Percentiles rank a stretch among this genome's conserved stretches.
Conservation (phyloP, 1,284 basidiomycete genomes). For the Apiotrichum siamense region DNA sequence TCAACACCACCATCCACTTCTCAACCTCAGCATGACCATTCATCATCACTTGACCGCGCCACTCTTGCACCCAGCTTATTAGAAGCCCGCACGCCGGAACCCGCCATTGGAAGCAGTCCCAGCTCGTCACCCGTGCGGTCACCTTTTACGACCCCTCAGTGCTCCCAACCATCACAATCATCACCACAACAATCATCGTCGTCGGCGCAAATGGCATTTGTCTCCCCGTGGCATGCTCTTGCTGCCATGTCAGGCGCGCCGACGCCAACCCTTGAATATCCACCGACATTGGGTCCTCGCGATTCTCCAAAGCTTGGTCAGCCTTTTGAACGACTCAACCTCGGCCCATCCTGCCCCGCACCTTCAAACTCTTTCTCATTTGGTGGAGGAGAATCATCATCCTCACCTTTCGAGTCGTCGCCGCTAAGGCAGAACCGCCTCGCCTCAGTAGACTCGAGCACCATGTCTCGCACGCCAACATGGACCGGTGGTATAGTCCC, state of each 20-base stretch:
- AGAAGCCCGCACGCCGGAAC: background rate
- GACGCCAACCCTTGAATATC: conserved; percentile 40
- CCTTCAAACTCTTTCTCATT: background rate
- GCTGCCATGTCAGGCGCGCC: conserved; percentile 46
- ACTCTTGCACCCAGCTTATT: no score
- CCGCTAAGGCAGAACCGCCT: no score
- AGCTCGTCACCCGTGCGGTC: conserved; percentile 2
- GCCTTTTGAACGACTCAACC: conserved; percentile 45
- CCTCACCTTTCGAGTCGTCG: no score
- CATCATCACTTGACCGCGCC: conserved; percentile 16
- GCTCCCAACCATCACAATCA: background rate
- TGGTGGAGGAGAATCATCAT: no score
- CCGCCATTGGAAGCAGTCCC: background rate
- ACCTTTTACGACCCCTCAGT: conserved; percentile 1
- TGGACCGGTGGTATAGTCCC: background rate
- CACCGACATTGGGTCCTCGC: conserved; percentile 20
- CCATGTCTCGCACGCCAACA: no score
- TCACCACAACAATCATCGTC: background rate
- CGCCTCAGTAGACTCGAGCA: no score
- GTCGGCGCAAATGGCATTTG: background rate
- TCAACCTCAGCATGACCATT: background rate
- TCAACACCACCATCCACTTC: no score
- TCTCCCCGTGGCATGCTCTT: conserved; percentile 43
- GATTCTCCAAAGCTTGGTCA: conserved; percentile 43
- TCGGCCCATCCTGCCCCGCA: conserved; percentile 19